These are phyloP conservation scores for Leccinum ochraceum DNA, from an alignment of 768 basidiomycete species.

Conservation along the genomic window DNA sequence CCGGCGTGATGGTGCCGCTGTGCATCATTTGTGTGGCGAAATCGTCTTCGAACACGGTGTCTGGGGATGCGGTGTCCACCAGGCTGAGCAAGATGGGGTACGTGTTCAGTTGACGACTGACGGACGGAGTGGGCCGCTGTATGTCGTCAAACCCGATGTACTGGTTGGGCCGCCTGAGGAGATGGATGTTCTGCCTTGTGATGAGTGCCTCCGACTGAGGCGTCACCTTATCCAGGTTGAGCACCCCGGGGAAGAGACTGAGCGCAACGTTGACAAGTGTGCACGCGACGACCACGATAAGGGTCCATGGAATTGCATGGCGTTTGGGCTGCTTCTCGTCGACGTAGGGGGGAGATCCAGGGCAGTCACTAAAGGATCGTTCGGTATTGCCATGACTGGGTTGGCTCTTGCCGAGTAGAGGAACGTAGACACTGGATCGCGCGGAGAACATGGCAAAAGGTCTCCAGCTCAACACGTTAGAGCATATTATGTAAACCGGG, in stretches of 20 bases:
- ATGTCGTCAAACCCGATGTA: background rate
- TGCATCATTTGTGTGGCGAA: background rate
- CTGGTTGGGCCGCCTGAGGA: background rate
- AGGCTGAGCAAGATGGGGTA: conserved; percentile 1
- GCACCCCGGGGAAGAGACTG: background rate
- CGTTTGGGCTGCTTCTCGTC: background rate
- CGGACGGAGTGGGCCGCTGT: background rate
- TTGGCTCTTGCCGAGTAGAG: background rate
- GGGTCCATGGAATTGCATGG: background rate
- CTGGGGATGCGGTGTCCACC: background rate
- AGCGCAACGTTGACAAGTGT: background rate
- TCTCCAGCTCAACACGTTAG: background rate
- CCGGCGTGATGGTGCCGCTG: background rate
- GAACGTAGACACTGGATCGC: background rate
- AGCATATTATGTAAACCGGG: too few species aligned
- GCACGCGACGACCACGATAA: background rate
- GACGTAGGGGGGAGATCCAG: background rate
- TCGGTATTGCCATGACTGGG: background rate
- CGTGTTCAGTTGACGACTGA: background rate
- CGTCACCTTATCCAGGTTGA: background rate
- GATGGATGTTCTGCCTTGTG: conserved; percentile 1
- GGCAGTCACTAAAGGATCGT: background rate
- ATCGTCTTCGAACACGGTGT: background rate
- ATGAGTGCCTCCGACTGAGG: background rate
- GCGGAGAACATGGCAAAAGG: background rate